Conservation (phyloP, 176 grass and related monocot genomes). For the Aegilops speltoides region DNA sequence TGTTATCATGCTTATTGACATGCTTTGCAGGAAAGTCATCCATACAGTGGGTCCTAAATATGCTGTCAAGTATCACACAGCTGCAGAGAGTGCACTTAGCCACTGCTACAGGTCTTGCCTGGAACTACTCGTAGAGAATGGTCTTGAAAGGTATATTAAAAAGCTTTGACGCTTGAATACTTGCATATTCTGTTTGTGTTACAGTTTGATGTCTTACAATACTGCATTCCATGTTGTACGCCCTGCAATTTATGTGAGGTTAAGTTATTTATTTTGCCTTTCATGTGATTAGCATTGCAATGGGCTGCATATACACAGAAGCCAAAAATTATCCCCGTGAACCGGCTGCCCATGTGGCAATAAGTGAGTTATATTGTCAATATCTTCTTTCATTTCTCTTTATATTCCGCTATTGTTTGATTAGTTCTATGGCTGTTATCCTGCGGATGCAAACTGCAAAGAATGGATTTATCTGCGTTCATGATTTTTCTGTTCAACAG, state of each 20-base stretch:
- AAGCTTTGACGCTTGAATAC: background rate
- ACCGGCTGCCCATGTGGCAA: constrained; percentile 95
- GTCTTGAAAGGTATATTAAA: constrained; percentile 67
- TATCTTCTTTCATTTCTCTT: constrained; percentile 18
- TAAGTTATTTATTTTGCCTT: constrained; percentile 33
- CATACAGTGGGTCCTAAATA: constrained; percentile 97
- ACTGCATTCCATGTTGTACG: background rate
- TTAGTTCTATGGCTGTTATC: constrained; percentile 21
- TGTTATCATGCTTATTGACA: background rate
- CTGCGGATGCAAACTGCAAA: constrained; percentile 10
- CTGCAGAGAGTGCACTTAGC: constrained; percentile 95
- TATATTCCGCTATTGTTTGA: background rate
- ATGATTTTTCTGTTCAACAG: constrained; percentile 5
- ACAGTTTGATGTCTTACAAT: constrained; percentile 1
- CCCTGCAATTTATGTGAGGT: background rate
- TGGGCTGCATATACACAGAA: constrained; percentile 96
- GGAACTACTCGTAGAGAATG: constrained; percentile 92
- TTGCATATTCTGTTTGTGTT: background rate
- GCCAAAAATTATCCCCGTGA: constrained; percentile 94
- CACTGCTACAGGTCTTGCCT: constrained; percentile 97
- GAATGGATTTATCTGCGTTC: background rate
- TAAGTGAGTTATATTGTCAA: constrained; percentile 66
- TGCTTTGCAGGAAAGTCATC: constrained; percentile 79
- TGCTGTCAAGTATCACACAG: constrained; percentile 97
- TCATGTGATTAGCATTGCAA: constrained; percentile 74